A percentile compares a stretch with the other conserved stretches of the same genome.
These are phyloP conservation scores for Pleurotus eryngii DNA, from an alignment of 768 basidiomycete genomes.

Conservation along the genomic window DNA sequence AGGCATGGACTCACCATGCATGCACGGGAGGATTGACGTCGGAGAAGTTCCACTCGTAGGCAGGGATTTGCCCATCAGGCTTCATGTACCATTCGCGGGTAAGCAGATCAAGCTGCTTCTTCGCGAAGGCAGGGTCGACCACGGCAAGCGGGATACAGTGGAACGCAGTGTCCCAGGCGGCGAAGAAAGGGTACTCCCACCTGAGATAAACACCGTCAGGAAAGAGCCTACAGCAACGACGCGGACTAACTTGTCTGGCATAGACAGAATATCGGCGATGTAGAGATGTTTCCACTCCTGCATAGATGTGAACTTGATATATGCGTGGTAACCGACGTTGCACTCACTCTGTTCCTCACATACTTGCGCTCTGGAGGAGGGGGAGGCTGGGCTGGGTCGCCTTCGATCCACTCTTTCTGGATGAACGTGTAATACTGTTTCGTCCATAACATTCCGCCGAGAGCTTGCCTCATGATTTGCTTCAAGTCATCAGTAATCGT, in stretches of 20 bases:
- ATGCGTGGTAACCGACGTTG: background rate
- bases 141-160: slow-evolving; percentile 97
- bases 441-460: slow-evolving; percentile 97
- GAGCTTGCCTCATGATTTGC: slow-evolving; percentile 95
- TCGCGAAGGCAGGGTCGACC: slow-evolving; percentile 92
- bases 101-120: slow-evolving; percentile 94
- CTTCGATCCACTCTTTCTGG: slow-evolving; percentile 94
- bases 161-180: slow-evolving; percentile 98
- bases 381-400: slow-evolving; percentile 92
- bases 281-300: slow-evolving; percentile 97
- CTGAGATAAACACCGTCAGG: slow-evolving; percentile 28
- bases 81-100: slow-evolving; percentile 99
- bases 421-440: slow-evolving; percentile 98
- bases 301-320: background rate
- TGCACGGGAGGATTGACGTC: slow-evolving; percentile 99
- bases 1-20: slow-evolving; percentile 66
- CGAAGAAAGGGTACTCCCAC: slow-evolving; percentile 99
- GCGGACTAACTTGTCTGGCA: slow-evolving; percentile 91
- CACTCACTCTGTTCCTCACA: slow-evolving; percentile 74
- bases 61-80: slow-evolving; percentile 97
- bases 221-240: slow-evolving; percentile 4
- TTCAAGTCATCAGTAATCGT: slow-evolving; percentile 89
- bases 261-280: slow-evolving; percentile 92
- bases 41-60: slow-evolving; percentile 99
- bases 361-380: slow-evolving; percentile 88